phyloP scores from a whole-genome alignment of 1,284 basidiomycete genomes.

The Sanguinoderma infundibulare region DNA sequence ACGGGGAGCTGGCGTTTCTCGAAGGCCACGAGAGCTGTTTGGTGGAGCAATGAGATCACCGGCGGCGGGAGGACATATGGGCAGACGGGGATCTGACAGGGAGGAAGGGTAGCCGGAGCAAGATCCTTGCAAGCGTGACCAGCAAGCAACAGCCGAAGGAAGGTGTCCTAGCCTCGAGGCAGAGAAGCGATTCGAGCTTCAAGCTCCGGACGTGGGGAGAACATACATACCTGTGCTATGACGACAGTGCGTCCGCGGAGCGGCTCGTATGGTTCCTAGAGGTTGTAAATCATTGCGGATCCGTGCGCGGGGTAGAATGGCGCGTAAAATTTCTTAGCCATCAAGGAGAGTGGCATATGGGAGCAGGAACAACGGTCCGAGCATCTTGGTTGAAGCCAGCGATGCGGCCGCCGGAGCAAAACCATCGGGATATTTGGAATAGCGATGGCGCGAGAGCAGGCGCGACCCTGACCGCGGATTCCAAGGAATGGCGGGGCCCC shows the following conservation, averaged over 20 bases:
- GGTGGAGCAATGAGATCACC: slow-evolving; percentile 11
- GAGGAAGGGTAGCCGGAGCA: slow-evolving; percentile 13
- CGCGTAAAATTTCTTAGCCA: not conserved
- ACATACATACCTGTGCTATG: not conserved
- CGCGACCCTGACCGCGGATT: not conserved
- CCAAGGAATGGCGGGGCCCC: not conserved
- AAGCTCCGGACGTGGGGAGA: not conserved
- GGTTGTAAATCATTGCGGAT: not conserved
- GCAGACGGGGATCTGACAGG: slow-evolving; percentile 19
- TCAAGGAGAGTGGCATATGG: not conserved
- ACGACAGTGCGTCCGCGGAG: not conserved
- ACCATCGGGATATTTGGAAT: not conserved
- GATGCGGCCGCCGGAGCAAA: too few relatives aligned
- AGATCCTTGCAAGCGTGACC: slow-evolving; percentile 1
- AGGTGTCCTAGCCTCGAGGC: slow-evolving; percentile 3
- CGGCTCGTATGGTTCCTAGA: not conserved
- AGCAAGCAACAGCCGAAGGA: slow-evolving; percentile 4
- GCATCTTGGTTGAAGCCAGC: not conserved
- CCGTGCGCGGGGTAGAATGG: not conserved
- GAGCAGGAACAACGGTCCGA: slow-evolving; percentile 14
- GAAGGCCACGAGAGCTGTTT: not conserved
- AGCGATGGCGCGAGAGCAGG: not conserved
- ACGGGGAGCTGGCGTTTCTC: not conserved
- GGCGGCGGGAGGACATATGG: slow-evolving; percentile 1
- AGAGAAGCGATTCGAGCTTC: not conserved